Base-by-base conservation (phyloP, 2,329 filamentous ascomycete genomes). In the Podosphaera leucotricha region DNA sequence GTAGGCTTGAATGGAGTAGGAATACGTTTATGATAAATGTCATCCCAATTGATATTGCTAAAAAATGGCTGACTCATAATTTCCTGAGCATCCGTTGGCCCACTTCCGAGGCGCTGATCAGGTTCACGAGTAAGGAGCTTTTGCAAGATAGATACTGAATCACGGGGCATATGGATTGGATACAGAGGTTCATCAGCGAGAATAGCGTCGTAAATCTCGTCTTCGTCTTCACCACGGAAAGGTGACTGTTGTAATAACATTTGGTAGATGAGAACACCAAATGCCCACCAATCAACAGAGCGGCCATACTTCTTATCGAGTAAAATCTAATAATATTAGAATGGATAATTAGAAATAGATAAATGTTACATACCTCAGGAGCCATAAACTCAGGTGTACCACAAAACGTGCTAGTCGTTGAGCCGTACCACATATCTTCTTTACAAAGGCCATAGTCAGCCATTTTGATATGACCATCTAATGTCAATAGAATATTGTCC, bases 311-410 rank as follows among this genome's bases (percentile, higher is more conserved):
- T 95, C 68, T 98, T 98, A 61, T 98, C 90, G 46, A 95, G 69
- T 30, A 98, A 66, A 63, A 98, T 98, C 80, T 92, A 38, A 3
- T 6, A 26, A 16, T 49, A 52, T 57, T 44, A 67, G 62, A 33
- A 46, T 33, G 26, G 26, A 13, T 19, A 22, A 38, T 21, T 30
- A 2, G 6, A 22, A 26, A 11, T 35, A 13, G 30, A 35, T 16
- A 20, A 16, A 37, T 22, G 41, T 38, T 15, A 56, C 66, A 56
- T 68, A 92, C 84, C 69, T 98, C 90, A 7, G 90, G 90, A 7
- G 90, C 90, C 90, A 98, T 98, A 53, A 98, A 98, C 59, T 98
- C 90, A 15, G 90, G 90, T n/a, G 90, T 98, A 61, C 90, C 90
- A 59, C 90, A 98, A 67, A 98, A 98, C 6, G 90, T 98, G 64